Conservation (phyloP, 352 stramenopile species). For the Phytophthora sp. region DNA sequence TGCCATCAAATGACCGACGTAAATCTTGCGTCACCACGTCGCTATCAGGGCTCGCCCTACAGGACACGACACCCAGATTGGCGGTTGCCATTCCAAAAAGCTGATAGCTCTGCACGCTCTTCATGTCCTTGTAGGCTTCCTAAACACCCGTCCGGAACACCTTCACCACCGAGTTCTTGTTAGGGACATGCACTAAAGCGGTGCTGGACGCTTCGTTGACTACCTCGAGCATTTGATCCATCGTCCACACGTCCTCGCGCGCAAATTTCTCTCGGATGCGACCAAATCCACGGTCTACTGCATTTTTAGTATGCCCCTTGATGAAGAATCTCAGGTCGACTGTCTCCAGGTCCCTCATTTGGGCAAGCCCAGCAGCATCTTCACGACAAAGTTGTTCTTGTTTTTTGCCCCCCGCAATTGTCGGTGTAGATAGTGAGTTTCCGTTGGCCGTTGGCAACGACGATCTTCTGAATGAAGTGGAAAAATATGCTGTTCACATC, state of each 20-base stretch:
- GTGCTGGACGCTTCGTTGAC: not conserved
- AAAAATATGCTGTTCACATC: constrained; percentile 19
- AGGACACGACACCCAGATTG: not conserved
- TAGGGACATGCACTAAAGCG: not conserved
- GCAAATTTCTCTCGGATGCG: constrained; percentile 10
- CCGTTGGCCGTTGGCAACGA: not conserved
- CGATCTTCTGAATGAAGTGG: constrained; percentile 4
- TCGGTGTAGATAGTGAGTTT: constrained; percentile 14
- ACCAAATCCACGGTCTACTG: constrained; percentile 5
- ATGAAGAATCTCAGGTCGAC: not conserved
- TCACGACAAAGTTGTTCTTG: constrained; percentile 3
- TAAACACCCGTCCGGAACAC: not conserved
- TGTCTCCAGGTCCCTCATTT: not conserved
- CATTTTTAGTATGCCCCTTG: constrained; percentile 10
- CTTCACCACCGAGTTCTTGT: constrained; percentile 4
- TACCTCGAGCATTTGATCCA: not conserved
- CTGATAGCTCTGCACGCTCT: constrained; percentile 7
- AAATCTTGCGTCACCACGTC: not conserved
- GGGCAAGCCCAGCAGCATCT: constrained; percentile 2
- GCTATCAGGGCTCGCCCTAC: not conserved
- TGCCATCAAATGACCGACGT: not conserved
- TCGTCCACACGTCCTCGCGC: not conserved
- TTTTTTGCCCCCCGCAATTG: constrained; percentile 25
- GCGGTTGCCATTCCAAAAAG: not conserved
- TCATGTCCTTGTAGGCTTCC: constrained; percentile 11